Evolutionary conservation across 192 early-diverging fungal species (phyloP).

Genomic region (Radiomyces spectabilis): DNA sequence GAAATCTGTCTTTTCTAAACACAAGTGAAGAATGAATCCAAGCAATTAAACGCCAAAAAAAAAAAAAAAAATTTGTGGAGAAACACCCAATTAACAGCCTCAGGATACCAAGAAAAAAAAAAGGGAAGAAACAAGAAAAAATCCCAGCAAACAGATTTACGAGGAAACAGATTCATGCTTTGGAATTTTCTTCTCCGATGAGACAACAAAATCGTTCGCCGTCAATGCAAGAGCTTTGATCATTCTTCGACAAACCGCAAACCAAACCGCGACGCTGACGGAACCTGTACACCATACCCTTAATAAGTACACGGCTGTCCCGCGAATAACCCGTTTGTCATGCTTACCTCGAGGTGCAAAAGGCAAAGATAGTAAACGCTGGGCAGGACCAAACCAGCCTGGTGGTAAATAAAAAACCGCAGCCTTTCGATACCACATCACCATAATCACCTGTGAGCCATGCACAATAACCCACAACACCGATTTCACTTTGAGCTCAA

Average conservation of each 20-base stretch:
- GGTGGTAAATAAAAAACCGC: conserved; percentile 73
- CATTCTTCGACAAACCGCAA: conserved; percentile 62
- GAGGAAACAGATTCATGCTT: neutral
- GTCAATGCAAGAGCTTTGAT: conserved; percentile 34
- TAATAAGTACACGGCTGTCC: no score
- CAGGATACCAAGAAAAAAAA: no score
- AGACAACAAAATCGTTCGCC: conserved; percentile 16
- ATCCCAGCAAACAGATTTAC: neutral
- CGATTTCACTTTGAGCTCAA: conserved; percentile 74
- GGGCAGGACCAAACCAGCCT: conserved; percentile 72
- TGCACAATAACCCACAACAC: conserved; percentile 56
- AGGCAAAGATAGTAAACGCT: conserved; percentile 60
- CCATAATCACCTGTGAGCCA: conserved; percentile 53
- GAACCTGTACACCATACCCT: conserved; percentile 46
- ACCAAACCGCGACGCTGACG: conserved; percentile 72
- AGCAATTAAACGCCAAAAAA: neutral
- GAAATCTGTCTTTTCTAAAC: neutral
- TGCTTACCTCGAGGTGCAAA: conserved; percentile 59
- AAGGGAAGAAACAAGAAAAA: no score
- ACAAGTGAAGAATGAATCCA: neutral
- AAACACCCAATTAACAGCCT: no score
- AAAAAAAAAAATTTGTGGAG: no score
- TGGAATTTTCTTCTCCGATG: neutral
- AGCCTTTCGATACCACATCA: conserved; percentile 56
- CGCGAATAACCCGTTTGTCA: no score